Evolutionary conservation across 2,329 filamentous ascomycete genomes (phyloP), one percentile per base, ranked within the genome.

Genomic region (Helotiales sp.): DNA sequence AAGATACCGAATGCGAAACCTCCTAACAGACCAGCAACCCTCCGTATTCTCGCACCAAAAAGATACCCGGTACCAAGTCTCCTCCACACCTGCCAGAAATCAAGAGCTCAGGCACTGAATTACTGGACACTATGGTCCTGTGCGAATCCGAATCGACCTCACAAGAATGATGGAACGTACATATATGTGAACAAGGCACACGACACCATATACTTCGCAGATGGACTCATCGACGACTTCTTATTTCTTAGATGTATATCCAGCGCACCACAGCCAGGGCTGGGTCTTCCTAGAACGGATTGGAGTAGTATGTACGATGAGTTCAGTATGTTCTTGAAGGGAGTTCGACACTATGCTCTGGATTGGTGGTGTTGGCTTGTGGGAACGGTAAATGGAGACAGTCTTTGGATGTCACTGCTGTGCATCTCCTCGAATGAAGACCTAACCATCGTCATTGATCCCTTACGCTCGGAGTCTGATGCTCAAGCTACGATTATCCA

Each of bases 281-380:
- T 43, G 10, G 52, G 45, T 5, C 43, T 64, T 8, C 45, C 63
- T n/a, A 49, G n/a, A 17, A 60, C 47, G 4, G 63, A 64, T 8
- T 49, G 30, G 24, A 59, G 57, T 17, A 22, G 20, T 26, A 45
- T 13, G 2, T 58, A 52, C 20, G 54, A 64, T 30, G 45, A 59
- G 4, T 60, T 50, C 15, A 8, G 26, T 8, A 1, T 26, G 5
- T 28, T 59, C 3, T 22, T 60, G 32, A 28, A 37, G 11, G 54
- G 63, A 22, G 20, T 64, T 15, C 28, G 43, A 22, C 54, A 64
- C 54, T 64, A 37, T 32, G 63, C 63, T 47, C 37, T 64, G 7
- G 63, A 64, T 43, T 64, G 54, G 54, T 60, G 63, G 54, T 58
- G 34, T 13, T 64, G 63, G 63, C 54, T 60, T 10, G 30, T 49